phyloP scores from a whole-genome alignment of 2,329 filamentous ascomycete genomes.

The Aureobasidium sp. region DNA sequence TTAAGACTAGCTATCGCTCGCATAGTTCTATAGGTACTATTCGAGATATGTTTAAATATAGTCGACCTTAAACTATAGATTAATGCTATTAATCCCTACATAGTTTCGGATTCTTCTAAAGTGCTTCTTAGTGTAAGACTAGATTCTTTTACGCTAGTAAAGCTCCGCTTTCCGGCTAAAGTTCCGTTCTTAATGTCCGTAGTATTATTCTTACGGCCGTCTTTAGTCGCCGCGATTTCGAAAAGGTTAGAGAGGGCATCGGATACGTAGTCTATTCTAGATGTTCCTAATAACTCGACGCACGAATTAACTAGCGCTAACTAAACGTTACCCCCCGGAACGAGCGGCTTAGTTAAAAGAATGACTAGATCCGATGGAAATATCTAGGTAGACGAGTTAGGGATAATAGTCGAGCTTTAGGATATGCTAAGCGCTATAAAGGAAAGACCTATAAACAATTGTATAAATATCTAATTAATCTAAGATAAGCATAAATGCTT shows the following conservation, averaged over 20 bases:
- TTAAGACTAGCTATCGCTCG: not conserved
- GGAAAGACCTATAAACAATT: conserved; percentile 1
- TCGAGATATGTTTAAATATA: conserved; percentile 1
- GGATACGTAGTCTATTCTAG: not conserved
- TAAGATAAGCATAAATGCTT: conserved; percentile 4
- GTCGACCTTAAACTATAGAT: not conserved
- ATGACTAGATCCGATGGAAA: not conserved
- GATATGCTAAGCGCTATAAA: not conserved
- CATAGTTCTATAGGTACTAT: not conserved
- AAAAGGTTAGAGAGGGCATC: not conserved
- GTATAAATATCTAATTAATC: not conserved
- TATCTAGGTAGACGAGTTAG: not conserved
- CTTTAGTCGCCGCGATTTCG: not conserved
- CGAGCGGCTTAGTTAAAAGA: not conserved
- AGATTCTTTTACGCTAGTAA: not conserved
- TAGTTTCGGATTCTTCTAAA: not conserved
- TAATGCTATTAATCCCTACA: not conserved
- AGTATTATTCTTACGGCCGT: not conserved
- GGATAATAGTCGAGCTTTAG: not conserved
- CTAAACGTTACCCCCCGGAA: not conserved
- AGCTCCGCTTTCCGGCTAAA: not conserved
- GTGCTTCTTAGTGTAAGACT: not conserved
- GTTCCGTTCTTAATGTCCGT: not conserved
- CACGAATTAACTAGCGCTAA: not conserved
- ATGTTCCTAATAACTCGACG: not conserved